Percentiles rank a stretch among this genome's conserved stretches.
phyloP scores from a whole-genome alignment of 2,329 filamentous ascomycete genomes.

The Piedraia hortae region DNA sequence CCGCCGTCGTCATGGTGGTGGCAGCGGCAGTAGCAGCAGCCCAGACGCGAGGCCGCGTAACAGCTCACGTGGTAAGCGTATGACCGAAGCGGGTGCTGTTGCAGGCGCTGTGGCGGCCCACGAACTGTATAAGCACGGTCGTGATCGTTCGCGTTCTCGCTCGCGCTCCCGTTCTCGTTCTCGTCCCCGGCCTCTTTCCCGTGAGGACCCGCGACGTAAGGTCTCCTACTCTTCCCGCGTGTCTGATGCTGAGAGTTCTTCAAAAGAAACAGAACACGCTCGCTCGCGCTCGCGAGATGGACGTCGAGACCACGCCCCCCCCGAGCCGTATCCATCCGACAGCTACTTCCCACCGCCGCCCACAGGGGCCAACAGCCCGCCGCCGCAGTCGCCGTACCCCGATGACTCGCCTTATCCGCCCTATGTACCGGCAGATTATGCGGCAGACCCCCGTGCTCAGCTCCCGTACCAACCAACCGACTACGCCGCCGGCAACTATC shows the following conservation, averaged over 20 bases:
- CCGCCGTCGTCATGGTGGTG: conserved; percentile 18
- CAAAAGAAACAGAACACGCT: too few species aligned
- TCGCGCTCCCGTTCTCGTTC: background rate
- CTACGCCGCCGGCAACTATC: conserved; percentile 10
- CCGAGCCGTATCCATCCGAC: conserved; percentile 18
- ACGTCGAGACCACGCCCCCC: too few species aligned
- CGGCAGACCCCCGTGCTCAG: conserved; percentile 5
- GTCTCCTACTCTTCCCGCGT: too few species aligned
- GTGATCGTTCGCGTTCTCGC: conserved; percentile 23
- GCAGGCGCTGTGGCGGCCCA: conserved; percentile 28
- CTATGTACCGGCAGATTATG: conserved; percentile 21
- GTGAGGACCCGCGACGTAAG: too few species aligned
- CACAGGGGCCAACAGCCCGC: conserved; percentile 4
- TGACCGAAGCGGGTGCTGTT: conserved; percentile 28
- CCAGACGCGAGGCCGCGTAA: conserved; percentile 13
- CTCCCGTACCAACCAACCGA: conserved; percentile 8
- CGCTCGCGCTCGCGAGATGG: too few species aligned
- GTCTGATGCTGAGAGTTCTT: too few species aligned
- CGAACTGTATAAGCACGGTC: conserved; percentile 25
- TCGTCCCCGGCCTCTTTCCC: background rate
- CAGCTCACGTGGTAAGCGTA: conserved; percentile 15
- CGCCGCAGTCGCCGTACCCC: conserved; percentile 7
- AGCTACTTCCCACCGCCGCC: conserved; percentile 24
- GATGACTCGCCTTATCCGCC: conserved; percentile 9
- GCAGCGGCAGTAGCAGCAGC: conserved; percentile 16